Conservation (phyloP, 2,329 filamentous ascomycete species). For the Neonectria sp. region DNA sequence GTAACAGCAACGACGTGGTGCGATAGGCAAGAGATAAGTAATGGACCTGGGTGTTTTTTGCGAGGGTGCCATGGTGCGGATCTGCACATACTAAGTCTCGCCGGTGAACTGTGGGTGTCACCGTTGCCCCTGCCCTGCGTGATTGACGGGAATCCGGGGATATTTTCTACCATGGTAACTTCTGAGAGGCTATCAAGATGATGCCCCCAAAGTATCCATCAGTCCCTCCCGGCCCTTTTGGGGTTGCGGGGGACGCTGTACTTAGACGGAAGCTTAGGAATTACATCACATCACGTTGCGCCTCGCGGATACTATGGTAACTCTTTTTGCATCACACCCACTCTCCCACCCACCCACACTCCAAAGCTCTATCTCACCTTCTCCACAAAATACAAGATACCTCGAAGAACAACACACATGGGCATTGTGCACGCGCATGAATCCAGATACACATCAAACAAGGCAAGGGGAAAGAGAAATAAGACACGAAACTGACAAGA, state of each 20-base stretch:
- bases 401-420: background rate
- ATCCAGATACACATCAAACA: background rate
- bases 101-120: background rate
- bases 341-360: background rate
- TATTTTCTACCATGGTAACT: background rate
- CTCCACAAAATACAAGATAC: constrained; percentile 15
- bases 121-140: background rate
- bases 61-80: background rate
- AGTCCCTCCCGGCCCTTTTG: background rate
- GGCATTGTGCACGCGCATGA: background rate
- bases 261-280: constrained; percentile 1
- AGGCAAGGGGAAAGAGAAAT: background rate
- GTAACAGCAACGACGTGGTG: background rate
- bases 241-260: constrained; percentile 12
- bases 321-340: constrained; percentile 3
- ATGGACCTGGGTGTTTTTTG: background rate
- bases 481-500: background rate
- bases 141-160: background rate
- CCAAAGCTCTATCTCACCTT: constrained; percentile 8
- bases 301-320: background rate
- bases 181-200: background rate
- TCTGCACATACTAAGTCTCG: background rate
- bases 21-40: background rate
- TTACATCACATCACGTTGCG: constrained; percentile 15
- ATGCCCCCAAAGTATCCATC: constrained; percentile 4